Percentiles rank a stretch among this genome's conserved stretches.
phyloP scores from a whole-genome alignment of 345 rosid species.

The Capsella bursapastoris region DNA sequence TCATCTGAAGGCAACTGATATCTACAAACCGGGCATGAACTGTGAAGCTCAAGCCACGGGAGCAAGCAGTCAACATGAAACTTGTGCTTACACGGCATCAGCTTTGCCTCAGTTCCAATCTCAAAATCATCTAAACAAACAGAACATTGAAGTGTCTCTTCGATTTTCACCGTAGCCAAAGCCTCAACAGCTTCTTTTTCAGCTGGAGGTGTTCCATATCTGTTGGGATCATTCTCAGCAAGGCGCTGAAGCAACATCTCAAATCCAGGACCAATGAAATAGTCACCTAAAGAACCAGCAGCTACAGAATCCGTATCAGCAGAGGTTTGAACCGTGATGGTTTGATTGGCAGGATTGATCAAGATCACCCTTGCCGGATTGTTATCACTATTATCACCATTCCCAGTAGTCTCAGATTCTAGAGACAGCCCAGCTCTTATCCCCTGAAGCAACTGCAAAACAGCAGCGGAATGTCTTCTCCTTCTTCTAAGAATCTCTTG shows the following conservation, averaged over 20 bases:
- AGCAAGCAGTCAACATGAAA: conserved; percentile 73
- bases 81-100: conserved; percentile 85
- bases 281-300: conserved; percentile 68
- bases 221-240: conserved; percentile 83
- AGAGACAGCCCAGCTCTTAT: conserved; percentile 64
- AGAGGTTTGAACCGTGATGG: conserved; percentile 61
- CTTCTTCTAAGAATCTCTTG: conserved; percentile 67
- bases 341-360: conserved; percentile 55
- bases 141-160: conserved; percentile 66
- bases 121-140: conserved; percentile 91
- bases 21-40: conserved; percentile 92
- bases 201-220: conserved; percentile 88
- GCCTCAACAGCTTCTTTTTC: conserved; percentile 77
- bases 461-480: conserved; percentile 66
- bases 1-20: conserved; percentile 74
- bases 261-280: conserved; percentile 86
- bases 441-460: conserved; percentile 74
- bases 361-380: conserved; percentile 45
- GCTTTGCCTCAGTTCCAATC: conserved; percentile 63
- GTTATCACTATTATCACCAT: conserved; percentile 23
- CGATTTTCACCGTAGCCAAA: conserved; percentile 57
- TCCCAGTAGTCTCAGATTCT: conserved; percentile 53
- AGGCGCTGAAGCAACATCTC: conserved; percentile 79
- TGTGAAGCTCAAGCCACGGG: conserved; percentile 93
- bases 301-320: conserved; percentile 46